A percentile compares a stretch with the other conserved stretches of the same genome.
Conservation (phyloP, 106 monocot species). For the Iris macrosiphon region DNA sequence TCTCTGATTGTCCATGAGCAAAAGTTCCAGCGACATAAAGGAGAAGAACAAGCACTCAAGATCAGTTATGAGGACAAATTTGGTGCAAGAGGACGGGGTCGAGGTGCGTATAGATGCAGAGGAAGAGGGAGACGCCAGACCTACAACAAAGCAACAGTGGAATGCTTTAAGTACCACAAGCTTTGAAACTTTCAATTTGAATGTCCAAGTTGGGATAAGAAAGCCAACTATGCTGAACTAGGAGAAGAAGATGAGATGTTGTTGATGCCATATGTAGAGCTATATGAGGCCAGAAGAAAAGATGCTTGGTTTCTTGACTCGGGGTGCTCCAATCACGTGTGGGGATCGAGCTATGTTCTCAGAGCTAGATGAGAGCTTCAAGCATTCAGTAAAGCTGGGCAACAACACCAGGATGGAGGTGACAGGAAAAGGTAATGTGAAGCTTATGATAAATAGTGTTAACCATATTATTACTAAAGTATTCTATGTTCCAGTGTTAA, state of each 20-base stretch:
- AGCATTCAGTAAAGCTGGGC: neutral
- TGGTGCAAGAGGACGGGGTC: neutral
- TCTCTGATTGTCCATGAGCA: neutral
- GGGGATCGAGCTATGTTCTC: neutral
- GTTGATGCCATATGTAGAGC: neutral
- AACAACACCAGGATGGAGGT: neutral
- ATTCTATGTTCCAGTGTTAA: neutral
- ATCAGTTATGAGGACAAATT: neutral
- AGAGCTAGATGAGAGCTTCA: neutral
- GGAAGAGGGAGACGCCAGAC: neutral
- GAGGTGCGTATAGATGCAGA: neutral
- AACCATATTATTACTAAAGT: neutral
- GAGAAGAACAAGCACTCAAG: neutral
- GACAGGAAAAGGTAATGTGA: neutral
- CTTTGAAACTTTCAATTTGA: neutral
- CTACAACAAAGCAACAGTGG: neutral
- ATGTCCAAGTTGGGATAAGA: neutral
- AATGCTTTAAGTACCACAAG: neutral
- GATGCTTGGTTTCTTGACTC: neutral
- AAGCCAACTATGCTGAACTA: neutral
- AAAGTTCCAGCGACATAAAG: neutral
- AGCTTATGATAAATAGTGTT: neutral
- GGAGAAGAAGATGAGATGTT: neutral
- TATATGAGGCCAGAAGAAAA: neutral
- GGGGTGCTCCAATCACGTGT: neutral